A percentile compares a stretch with the other conserved stretches of the same genome.
These are phyloP conservation scores for Solanum rostratum DNA, from an alignment of 257 asterid species.

Conservation along the genomic window DNA sequence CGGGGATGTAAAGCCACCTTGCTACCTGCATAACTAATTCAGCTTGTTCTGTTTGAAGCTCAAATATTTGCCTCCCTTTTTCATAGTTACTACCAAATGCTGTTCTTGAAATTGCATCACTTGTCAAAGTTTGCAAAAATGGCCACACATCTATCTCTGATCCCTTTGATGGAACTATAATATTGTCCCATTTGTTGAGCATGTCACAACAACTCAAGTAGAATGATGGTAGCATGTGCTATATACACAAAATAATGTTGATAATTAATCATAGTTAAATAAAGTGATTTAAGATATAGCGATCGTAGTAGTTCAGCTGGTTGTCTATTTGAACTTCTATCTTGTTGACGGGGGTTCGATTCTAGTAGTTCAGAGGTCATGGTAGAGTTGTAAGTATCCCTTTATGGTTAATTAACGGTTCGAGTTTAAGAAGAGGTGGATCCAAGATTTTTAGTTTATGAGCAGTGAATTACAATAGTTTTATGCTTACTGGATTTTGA, in stretches of 20 bases:
- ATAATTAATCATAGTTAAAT: neutral
- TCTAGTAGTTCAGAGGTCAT: too few relatives aligned
- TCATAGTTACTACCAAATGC: slow-evolving; percentile 38
- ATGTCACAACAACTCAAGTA: slow-evolving; percentile 24
- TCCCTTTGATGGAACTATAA: neutral
- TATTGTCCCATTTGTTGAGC: slow-evolving; percentile 25
- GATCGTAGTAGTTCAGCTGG: neutral
- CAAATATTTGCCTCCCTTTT: slow-evolving; percentile 29
- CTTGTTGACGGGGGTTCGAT: neutral
- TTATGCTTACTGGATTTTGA: neutral
- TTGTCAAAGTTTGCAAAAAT: slow-evolving; percentile 19
- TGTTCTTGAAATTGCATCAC: slow-evolving; percentile 32
- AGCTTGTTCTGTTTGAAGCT: slow-evolving; percentile 34
- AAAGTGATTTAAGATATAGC: neutral
- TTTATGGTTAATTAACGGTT: neutral
- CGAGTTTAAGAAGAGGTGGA: neutral
- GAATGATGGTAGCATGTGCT: slow-evolving; percentile 25
- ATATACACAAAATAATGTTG: neutral
- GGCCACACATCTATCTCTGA: slow-evolving; percentile 40
- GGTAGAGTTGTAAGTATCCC: neutral
- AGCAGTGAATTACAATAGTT: neutral
- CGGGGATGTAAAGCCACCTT: slow-evolving; percentile 29
- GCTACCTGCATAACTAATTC: slow-evolving; percentile 18
- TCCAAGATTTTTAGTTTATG: neutral
- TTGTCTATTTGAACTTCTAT: neutral